Base-by-base conservation (phyloP, 1,139 yeast genomes). In the Kazachstania sp. region DNA sequence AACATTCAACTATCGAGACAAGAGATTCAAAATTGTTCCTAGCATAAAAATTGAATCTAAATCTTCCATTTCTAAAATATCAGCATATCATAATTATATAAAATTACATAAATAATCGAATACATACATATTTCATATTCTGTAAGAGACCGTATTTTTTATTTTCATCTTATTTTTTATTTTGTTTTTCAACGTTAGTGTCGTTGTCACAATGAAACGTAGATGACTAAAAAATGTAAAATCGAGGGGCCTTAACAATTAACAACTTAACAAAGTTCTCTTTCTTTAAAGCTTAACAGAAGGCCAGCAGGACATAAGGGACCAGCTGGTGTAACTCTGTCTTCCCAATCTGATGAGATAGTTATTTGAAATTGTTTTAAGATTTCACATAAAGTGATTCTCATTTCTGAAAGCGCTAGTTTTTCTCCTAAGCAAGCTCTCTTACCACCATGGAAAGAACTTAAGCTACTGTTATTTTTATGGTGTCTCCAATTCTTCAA, bases 361-460 rank as follows among this genome's bases (percentile, higher is more conserved):
- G 49, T 37, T 47, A 79, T 52, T 32, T 62, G 59, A 51, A 67
- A 77, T 2, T 60, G 55, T 28, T 51, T 58, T 16, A 79, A 49
- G 29, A 78, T 56, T 43, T 66, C 66, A 12, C 61, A 56, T 2
- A 78, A 43, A 7, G 74, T 66, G 12, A 69, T 59, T 53, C 72
- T 71, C 37, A 71, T 64, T 54, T 78, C 78, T 41, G 63, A 57
- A 11, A 79, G 63, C 1, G 83, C 84, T 59, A 76, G 71, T 51
- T 75, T 75, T 54, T 79, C 84, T 4, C 85, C 85, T 32, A 79
- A 60, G 58, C 85, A 79, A 0, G 83, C 83, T 43, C 85, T 64
- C 51, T 69, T 74, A 12, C 83, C 72, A 6, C 85, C 85, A 57
- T 79, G 84, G 54, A 79, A 79, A 0, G 82, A 74, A 5, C 80